A percentile compares a stretch with the other conserved stretches of the same genome.
Evolutionary conservation across 805 yeast genomes (phyloP).

Genomic region (Metschnikowia hibisci): DNA sequence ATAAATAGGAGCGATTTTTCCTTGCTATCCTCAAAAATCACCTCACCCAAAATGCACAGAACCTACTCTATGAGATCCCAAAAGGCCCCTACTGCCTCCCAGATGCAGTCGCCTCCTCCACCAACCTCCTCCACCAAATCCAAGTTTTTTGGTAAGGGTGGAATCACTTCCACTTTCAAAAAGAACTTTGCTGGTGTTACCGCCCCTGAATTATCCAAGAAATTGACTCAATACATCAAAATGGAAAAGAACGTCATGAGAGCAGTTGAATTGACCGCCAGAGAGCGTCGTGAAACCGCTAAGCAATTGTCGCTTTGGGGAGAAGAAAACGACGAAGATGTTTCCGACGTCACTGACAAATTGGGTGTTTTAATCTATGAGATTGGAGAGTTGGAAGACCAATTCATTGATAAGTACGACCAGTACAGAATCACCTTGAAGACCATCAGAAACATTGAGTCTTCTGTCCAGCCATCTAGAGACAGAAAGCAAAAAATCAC

Average conservation of each 20-base stretch:
- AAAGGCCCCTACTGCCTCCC: constrained; percentile 81
- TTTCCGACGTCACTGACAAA: constrained; percentile 94
- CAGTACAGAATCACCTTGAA: constrained; percentile 95
- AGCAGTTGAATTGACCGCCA: constrained; percentile 86
- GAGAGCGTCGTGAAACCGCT: constrained; percentile 94
- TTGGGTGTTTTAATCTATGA: constrained; percentile 93
- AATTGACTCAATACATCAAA: constrained; percentile 86
- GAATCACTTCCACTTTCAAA: constrained; percentile 67
- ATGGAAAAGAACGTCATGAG: constrained; percentile 96
- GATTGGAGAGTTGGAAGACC: constrained; percentile 97
- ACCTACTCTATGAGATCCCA: constrained; percentile 75
- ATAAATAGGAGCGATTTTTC: constrained; percentile 8
- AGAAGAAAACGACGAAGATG: constrained; percentile 96
- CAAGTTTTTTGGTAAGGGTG: constrained; percentile 71
- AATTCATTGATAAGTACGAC: constrained; percentile 96
- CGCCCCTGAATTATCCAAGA: constrained; percentile 93
- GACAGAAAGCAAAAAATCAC: constrained; percentile 97
- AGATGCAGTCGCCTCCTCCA: constrained; percentile 75
- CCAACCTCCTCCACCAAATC: constrained; percentile 72
- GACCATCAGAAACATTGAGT: constrained; percentile 93
- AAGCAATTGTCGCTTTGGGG: constrained; percentile 98
- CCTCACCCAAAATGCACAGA: constrained; percentile 60
- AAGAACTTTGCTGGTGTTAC: constrained; percentile 84
- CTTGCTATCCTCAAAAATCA: constrained; percentile 1
- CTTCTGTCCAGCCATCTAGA: constrained; percentile 96